Evolutionary conservation across 2,329 filamentous ascomycete species (phyloP), one percentile per base, ranked within the genome.

Genomic region (Eurotiales sp.): DNA sequence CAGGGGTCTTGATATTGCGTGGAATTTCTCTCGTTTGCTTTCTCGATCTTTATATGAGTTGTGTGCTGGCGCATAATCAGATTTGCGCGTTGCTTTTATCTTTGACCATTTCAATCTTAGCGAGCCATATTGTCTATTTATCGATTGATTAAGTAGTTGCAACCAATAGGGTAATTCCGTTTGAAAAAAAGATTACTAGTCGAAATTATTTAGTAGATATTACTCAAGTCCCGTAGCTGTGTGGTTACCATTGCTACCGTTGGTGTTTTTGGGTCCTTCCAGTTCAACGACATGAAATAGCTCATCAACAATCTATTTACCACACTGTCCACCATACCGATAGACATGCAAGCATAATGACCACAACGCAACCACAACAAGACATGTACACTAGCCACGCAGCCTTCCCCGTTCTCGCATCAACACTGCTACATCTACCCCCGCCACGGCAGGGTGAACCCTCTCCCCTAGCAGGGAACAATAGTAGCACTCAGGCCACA

Each of bases 361-460:
- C 29, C 39, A 50, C 39, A 22, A 15, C 30, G 10, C 46, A 41
- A 17, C n/a, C n/a, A n/a, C 15, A 37, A 2, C 27, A 23, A 22
- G 23, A 59, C 34, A 34, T 61, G 17, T 67, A 68, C 32, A 51
- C 58, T n/a, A 53, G 61, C 22, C 59, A 65, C 8, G 62, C 67
- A 32, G 67, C 65, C 29, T 48, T 55, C 8, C 67, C 68, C 7
- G 23, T 63, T 25, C 63, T 70, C 15, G 68, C 67, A 4, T 57
- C 66, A 53, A 56, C 59, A 2, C 53, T 70, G 14, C 56, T 69
- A 8, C 15, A 49, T 54, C 3, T 25, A 10, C 7, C 14, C 14
- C 11, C 23, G 46, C 11, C 41, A 51, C 4, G 6, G 8, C n/a
- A n/a, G n/a, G n/a, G n/a, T n/a, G 17, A 2, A 29, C n/a, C 14